Base-by-base conservation (phyloP, 177 flowering plant genomes). In the Vitis hybrid region DNA sequence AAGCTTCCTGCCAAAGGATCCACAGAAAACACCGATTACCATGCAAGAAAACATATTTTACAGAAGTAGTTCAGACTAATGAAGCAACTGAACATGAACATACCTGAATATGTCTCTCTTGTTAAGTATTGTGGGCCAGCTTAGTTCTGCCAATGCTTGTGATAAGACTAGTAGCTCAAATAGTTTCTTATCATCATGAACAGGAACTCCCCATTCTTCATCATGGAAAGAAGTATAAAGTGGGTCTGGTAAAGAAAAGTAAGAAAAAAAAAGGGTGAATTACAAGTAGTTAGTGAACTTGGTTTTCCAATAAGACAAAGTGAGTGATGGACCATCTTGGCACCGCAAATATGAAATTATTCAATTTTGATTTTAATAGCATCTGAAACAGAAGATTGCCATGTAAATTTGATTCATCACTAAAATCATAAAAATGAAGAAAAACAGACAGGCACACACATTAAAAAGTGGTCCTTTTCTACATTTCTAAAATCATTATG, bases 181-280 rank as follows among this genome's bases (percentile, higher is more conserved):
- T 50, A 94, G 76, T 78, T 84, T 89, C 66, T 30, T 74, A 65
- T 94, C 97, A 21, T 92, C 93, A 63, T 81, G 82, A 75, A 88
- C 93, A 35, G 93, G 94, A 60, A 89, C 90, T 65, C 98, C 97
- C 96, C 97, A 94, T 84, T 92, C 97, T 73, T 88, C 88, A 64
- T 94, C 94, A 60, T 94, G 98, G 84, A 94, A 94, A 62, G 83
- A 70, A 65, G 67, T 74, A 75, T 91, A 88, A 41, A 85, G 63
- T 30, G 90, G 94, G 48, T 91, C 98, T 94, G 81, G 63, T 54
- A 50, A 69, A 9, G 35, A 66, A 65, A 50, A 48, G 17, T 35
- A 58, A 11, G 30, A 46, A 10, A 7, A 66, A 66, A 2, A 32
- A 30, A 27, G 5, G 57, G 51, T 54, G 24, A 20, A 61, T 46